These are phyloP conservation scores for Colletotrichum destructivum DNA, from an alignment of 2,329 filamentous ascomycete species.

Conservation along the genomic window DNA sequence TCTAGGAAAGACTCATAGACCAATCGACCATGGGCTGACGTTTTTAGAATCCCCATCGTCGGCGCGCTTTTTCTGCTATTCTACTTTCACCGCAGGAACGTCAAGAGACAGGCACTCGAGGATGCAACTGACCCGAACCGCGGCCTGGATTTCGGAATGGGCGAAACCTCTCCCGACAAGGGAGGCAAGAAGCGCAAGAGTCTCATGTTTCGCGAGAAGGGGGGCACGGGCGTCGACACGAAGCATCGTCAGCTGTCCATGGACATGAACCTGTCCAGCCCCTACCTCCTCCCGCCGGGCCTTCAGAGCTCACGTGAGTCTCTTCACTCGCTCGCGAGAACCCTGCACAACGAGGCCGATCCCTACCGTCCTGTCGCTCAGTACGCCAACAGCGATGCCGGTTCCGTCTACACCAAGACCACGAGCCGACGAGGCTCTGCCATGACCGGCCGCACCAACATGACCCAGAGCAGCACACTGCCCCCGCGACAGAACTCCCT, in stretches of 20 bases:
- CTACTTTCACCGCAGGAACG: slow-evolving; percentile 84
- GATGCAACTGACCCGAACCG: slow-evolving; percentile 90
- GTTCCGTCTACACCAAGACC: slow-evolving; percentile 65
- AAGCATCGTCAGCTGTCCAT: slow-evolving; percentile 74
- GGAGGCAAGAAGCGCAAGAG: slow-evolving; percentile 61
- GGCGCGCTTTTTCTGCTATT: slow-evolving; percentile 77
- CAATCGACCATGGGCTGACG: slow-evolving; percentile 42
- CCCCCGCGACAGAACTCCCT: slow-evolving; percentile 63
- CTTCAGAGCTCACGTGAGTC: slow-evolving; percentile 87
- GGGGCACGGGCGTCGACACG: slow-evolving; percentile 47
- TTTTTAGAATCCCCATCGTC: slow-evolving; percentile 80
- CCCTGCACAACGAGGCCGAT: slow-evolving; percentile 82
- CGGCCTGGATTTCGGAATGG: slow-evolving; percentile 93
- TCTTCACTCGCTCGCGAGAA: slow-evolving; percentile 85
- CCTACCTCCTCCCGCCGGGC: slow-evolving; percentile 92
- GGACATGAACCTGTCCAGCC: slow-evolving; percentile 83
- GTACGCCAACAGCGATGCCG: slow-evolving; percentile 71
- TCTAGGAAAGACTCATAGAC: slow-evolving; percentile 45
- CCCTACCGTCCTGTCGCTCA: slow-evolving; percentile 80
- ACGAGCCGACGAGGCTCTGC: slow-evolving; percentile 52
- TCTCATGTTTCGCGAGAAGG: slow-evolving; percentile 66
- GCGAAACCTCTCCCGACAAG: slow-evolving; percentile 56
- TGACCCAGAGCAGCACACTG: slow-evolving; percentile 47
- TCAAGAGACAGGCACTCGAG: slow-evolving; percentile 80
- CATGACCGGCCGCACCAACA: slow-evolving; percentile 47